Conservation (phyloP, 140 eudicot species). For the Stevia rebaudiana region DNA sequence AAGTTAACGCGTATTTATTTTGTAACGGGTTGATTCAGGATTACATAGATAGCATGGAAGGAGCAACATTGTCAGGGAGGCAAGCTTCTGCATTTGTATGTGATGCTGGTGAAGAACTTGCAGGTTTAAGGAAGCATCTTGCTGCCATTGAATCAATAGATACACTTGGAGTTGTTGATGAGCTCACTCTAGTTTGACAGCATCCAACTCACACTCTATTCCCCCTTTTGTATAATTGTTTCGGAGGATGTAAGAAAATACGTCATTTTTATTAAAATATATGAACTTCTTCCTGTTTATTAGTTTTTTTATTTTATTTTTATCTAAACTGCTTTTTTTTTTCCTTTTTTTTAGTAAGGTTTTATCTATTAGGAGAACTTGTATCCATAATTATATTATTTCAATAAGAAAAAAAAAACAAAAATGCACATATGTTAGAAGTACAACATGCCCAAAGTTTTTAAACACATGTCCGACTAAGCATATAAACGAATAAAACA, state of each 20-base stretch:
- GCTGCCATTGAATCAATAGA: constrained; percentile 30
- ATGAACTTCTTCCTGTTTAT: neutral
- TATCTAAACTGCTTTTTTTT: too few relatives aligned
- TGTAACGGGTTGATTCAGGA: constrained; percentile 57
- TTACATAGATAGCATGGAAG: constrained; percentile 98
- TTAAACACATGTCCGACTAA: too few relatives aligned
- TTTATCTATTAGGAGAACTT: too few relatives aligned
- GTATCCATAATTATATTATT: too few relatives aligned
- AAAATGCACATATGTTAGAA: too few relatives aligned
- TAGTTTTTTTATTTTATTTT: neutral
- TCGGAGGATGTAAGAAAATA: constrained; percentile 20
- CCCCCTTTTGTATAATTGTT: constrained; percentile 16
- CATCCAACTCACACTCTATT: neutral
- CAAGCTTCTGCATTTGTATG: constrained; percentile 86
- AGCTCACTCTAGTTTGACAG: constrained; percentile 64
- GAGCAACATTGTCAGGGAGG: constrained; percentile 92
- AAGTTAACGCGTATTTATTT: neutral
- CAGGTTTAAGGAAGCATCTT: constrained; percentile 42
- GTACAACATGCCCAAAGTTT: too few relatives aligned
- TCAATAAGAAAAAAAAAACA: too few relatives aligned
- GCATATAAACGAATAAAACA: too few relatives aligned
- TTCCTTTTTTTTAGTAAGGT: too few relatives aligned
- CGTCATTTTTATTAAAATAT: constrained; percentile 1
- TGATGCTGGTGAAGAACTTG: constrained; percentile 85
- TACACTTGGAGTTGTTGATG: constrained; percentile 41